Evolutionary conservation across 2,329 filamentous ascomycete genomes (phyloP).

Genomic region (Arthroderma sp.): DNA sequence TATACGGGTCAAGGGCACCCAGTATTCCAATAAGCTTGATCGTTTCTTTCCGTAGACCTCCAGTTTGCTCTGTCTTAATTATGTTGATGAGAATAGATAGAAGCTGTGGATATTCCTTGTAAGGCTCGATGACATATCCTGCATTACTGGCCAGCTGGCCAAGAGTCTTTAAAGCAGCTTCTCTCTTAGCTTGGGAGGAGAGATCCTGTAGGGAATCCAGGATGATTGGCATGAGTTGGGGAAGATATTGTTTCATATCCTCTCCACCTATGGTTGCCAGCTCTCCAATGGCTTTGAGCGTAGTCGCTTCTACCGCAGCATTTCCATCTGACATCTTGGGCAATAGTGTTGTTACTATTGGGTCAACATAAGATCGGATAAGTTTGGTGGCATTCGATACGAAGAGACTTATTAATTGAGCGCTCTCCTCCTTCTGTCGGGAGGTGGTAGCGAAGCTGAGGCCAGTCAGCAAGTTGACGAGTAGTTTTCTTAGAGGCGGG

Average conservation of each 20-base stretch:
- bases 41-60: slow-evolving; percentile 76
- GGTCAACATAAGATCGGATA: slow-evolving; percentile 92
- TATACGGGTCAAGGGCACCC: slow-evolving; percentile 89
- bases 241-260: slow-evolving; percentile 85
- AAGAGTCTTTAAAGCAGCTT: slow-evolving; percentile 78
- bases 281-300: slow-evolving; percentile 89
- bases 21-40: slow-evolving; percentile 95
- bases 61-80: slow-evolving; percentile 82
- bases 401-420: slow-evolving; percentile 79
- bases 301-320: slow-evolving; percentile 80
- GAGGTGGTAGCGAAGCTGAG: slow-evolving; percentile 92
- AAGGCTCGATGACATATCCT: slow-evolving; percentile 94
- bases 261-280: slow-evolving; percentile 87
- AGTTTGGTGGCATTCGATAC: slow-evolving; percentile 86
- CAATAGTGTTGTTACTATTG: slow-evolving; percentile 87
- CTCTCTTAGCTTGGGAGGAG: slow-evolving; percentile 76
- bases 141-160: slow-evolving; percentile 91
- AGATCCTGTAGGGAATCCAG: slow-evolving; percentile 89
- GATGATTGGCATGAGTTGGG: slow-evolving; percentile 86
- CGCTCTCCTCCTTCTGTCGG: slow-evolving; percentile 91
- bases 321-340: slow-evolving; percentile 75
- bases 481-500: slow-evolving; percentile 81
- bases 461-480: slow-evolving; percentile 92
- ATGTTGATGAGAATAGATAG: slow-evolving; percentile 88
- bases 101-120: slow-evolving; percentile 86